These are phyloP conservation scores for Zygosaccharomyces kombuchaensis DNA, from an alignment of 805 yeast genomes.

Conservation along the genomic window DNA sequence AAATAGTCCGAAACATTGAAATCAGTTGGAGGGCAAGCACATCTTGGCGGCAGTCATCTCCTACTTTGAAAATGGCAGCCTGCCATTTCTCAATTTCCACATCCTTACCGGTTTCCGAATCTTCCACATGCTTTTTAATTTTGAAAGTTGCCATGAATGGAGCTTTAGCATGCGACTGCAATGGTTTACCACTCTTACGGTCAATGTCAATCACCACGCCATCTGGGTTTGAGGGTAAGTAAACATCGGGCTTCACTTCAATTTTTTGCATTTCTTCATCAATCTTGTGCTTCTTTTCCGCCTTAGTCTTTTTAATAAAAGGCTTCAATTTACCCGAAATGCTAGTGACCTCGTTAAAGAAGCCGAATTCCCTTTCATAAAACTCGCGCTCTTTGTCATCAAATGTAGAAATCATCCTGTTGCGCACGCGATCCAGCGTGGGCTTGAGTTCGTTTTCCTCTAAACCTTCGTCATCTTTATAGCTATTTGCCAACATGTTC, in stretches of 20 bases:
- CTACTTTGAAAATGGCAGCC: constrained; percentile 96
- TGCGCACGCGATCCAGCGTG: constrained; percentile 65
- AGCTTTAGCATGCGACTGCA: constrained; percentile 98
- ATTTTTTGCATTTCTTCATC: constrained; percentile 92
- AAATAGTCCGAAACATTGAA: constrained; percentile 84
- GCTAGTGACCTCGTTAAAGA: constrained; percentile 85
- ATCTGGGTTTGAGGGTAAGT: constrained; percentile 94
- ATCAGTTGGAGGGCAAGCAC: constrained; percentile 89
- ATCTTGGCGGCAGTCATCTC: constrained; percentile 98
- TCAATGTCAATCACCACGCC: constrained; percentile 91
- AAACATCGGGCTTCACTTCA: constrained; percentile 72
- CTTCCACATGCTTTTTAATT: constrained; percentile 55
- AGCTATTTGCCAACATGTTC: constrained; percentile 94
- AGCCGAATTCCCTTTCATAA: constrained; percentile 79
- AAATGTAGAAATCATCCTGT: constrained; percentile 58
- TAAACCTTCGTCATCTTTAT: constrained; percentile 80
- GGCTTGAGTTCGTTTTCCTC: constrained; percentile 83
- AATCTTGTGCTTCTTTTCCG: constrained; percentile 92
- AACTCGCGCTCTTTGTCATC: constrained; percentile 56
- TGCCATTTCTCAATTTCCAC: constrained; percentile 68
- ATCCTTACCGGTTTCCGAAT: constrained; percentile 38
- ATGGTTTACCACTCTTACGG: constrained; percentile 85
- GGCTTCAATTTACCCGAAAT: constrained; percentile 96
- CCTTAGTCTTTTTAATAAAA: constrained; percentile 86
- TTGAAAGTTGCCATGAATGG: constrained; percentile 96